These are phyloP conservation scores for Plasmodium sp. DNA, from an alignment of 169 alveolate species.

Conservation along the genomic window DNA sequence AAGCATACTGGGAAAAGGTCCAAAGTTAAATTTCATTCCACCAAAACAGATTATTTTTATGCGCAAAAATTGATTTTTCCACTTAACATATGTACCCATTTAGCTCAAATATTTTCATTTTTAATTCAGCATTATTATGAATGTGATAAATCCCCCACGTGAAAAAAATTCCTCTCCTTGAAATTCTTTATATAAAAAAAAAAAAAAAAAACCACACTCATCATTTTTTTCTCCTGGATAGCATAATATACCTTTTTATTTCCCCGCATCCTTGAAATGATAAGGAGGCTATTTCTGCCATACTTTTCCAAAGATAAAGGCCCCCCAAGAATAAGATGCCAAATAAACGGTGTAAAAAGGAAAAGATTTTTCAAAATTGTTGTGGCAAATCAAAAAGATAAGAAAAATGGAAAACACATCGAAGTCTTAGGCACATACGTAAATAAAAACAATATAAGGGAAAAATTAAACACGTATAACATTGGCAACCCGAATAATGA, in stretches of 20 bases:
- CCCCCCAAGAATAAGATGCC: slow-evolving; percentile 86
- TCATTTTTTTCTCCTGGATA: background rate
- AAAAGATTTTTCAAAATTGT: slow-evolving; percentile 86
- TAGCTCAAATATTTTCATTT: background rate
- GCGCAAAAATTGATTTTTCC: background rate
- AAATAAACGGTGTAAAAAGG: slow-evolving; percentile 86
- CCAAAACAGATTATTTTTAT: background rate
- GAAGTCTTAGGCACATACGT: slow-evolving; percentile 87
- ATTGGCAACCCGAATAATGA: slow-evolving; percentile 81
- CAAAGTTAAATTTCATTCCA: background rate
- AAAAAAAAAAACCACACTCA: background rate
- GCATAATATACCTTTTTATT: background rate
- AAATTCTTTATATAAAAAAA: background rate
- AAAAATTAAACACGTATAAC: slow-evolving; percentile 78
- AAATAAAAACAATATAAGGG: slow-evolving; percentile 78
- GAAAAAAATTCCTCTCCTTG: background rate
- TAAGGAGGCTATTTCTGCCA: slow-evolving; percentile 80
- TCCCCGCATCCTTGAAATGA: slow-evolving; percentile 48
- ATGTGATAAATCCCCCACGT: background rate
- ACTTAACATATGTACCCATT: background rate
- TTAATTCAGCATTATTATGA: background rate
- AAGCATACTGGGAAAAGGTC: background rate
- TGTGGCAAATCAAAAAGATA: slow-evolving; percentile 91
- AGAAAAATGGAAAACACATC: slow-evolving; percentile 91
- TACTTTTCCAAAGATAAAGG: slow-evolving; percentile 85